Evolutionary conservation across 1,284 basidiomycete genomes (phyloP).

Genomic region (Ustilago curta): DNA sequence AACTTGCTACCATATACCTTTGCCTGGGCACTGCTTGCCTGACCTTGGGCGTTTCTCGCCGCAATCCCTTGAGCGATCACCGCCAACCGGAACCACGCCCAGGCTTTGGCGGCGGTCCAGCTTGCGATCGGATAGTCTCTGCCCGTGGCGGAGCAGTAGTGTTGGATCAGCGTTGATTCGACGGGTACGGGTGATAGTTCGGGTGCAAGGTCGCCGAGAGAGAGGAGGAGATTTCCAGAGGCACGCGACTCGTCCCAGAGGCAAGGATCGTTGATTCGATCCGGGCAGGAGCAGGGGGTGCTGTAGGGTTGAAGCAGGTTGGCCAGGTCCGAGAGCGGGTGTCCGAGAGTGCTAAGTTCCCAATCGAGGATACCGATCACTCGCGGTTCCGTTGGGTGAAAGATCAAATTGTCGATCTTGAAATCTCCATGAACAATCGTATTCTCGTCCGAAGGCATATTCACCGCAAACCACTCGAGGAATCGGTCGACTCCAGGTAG

Average conservation of each 20-base stretch:
- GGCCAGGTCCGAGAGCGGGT: constrained; percentile 83
- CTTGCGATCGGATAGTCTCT: constrained; percentile 79
- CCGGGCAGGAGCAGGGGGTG: constrained; percentile 26
- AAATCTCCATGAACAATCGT: constrained; percentile 92
- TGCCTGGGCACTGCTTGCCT: constrained; percentile 81
- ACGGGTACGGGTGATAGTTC: constrained; percentile 73
- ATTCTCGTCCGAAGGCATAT: constrained; percentile 78
- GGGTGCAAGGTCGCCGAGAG: constrained; percentile 70
- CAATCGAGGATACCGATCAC: constrained; percentile 96
- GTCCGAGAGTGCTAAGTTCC: constrained; percentile 84
- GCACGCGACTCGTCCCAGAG: constrained; percentile 17
- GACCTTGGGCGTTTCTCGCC: constrained; percentile 83
- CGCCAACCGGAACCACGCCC: constrained; percentile 87
- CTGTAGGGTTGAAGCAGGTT: constrained; percentile 81
- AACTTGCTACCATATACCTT: constrained; percentile 57
- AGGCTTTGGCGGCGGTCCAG: constrained; percentile 83
- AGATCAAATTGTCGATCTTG: constrained; percentile 94
- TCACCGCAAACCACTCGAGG: constrained; percentile 79
- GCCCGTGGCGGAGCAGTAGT: constrained; percentile 77
- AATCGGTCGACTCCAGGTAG: constrained; percentile 82
- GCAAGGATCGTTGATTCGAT: constrained; percentile 24
- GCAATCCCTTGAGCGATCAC: constrained; percentile 94
- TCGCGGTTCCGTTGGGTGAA: constrained; percentile 88
- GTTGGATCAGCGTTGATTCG: constrained; percentile 80
- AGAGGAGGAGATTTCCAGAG: constrained; percentile 46